A percentile compares a stretch with the other conserved stretches of the same genome.
Conservation (phyloP, 176 grass and related monocot genomes). For the Carex kokanica region DNA sequence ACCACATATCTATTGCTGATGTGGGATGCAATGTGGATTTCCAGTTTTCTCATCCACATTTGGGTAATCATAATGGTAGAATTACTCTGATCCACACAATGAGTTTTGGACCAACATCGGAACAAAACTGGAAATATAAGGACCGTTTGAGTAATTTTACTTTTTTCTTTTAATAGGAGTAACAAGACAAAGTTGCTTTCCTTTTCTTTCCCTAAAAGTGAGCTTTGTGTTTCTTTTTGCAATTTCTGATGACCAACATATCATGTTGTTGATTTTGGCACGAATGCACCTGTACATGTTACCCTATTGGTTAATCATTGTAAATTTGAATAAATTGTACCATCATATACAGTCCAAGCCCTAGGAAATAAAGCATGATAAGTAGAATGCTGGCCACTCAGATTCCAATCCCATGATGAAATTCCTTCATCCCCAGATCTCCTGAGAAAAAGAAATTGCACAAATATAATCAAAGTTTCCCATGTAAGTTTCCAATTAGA, state of each 20-base stretch:
- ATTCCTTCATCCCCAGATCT: conserved; percentile 78
- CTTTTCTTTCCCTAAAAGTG: background rate
- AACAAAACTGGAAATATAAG: background rate
- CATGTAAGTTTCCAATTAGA: conserved; percentile 5
- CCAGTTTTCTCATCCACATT: background rate
- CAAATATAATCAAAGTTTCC: conserved; percentile 15
- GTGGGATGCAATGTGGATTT: background rate
- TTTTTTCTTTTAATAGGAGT: background rate
- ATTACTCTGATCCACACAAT: too few species aligned
- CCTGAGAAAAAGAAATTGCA: conserved; percentile 42
- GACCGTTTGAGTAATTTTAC: background rate
- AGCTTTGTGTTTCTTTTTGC: background rate
- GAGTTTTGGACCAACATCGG: too few species aligned
- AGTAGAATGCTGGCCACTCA: conserved; percentile 86
- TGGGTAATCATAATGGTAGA: too few species aligned
- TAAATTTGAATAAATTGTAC: conserved; percentile 39
- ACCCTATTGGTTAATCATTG: background rate
- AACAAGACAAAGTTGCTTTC: background rate
- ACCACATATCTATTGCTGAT: background rate
- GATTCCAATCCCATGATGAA: conserved; percentile 97
- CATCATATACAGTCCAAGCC: conserved; percentile 98
- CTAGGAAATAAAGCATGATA: conserved; percentile 98
- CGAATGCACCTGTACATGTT: background rate
- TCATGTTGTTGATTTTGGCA: background rate
- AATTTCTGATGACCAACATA: background rate